A percentile compares a stretch with the other conserved stretches of the same genome.
phyloP scores from a whole-genome alignment of 805 yeast species.

The Starmerella gropengiesseri region DNA sequence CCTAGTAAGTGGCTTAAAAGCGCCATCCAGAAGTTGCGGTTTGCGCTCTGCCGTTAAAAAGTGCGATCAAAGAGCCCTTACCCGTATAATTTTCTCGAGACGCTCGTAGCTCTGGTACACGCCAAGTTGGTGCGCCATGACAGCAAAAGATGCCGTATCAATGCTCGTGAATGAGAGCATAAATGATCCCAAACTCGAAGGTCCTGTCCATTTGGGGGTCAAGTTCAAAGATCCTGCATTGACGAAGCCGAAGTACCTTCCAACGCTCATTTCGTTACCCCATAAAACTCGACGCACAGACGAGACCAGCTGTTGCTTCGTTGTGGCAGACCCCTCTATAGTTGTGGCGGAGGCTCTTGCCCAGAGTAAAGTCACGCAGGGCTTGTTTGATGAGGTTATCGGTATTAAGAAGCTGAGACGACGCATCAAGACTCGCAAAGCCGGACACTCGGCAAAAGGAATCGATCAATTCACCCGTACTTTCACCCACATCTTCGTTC shows the following conservation, averaged over 20 bases:
- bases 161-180: constrained; percentile 18
- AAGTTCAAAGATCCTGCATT: constrained; percentile 15
- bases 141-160: constrained; percentile 3
- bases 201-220: constrained; percentile 21
- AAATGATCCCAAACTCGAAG: constrained; percentile 16
- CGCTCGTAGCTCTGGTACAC: neutral
- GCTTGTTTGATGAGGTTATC: constrained; percentile 24
- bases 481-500: constrained; percentile 21
- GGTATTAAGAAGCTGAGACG: constrained; percentile 26
- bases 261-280: constrained; percentile 22
- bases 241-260: constrained; percentile 15
- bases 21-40: too few relatives aligned
- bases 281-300: constrained; percentile 19
- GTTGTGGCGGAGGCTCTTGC: constrained; percentile 9
- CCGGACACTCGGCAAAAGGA: constrained; percentile 18
- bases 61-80: neutral
- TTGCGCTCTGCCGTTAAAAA: neutral
- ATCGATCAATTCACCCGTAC: constrained; percentile 20
- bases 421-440: constrained; percentile 18
- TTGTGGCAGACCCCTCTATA: constrained; percentile 23
- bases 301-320: constrained; percentile 21
- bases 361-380: neutral
- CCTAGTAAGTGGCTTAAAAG: too few relatives aligned
- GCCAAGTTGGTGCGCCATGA: neutral
- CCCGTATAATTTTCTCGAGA: neutral